Evolutionary conservation across 108 stramenopile genomes (phyloP).

Genomic region (Cyclostephanos tholiformis): DNA sequence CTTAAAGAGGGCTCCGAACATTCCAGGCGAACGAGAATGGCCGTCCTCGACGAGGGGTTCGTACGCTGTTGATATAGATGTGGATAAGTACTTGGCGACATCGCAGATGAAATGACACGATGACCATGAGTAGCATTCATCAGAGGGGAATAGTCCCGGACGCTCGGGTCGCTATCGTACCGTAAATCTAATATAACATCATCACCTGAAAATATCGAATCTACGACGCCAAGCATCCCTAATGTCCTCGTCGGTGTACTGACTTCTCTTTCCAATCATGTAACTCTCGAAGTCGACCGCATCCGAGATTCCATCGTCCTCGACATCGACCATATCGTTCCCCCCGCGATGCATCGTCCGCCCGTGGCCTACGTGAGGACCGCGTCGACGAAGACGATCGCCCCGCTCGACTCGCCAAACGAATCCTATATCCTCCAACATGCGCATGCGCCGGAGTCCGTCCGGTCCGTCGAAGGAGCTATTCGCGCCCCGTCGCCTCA

Average conservation of each 20-base stretch:
- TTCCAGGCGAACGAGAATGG: no score
- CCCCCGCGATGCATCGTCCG: background rate
- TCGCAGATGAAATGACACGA: no score
- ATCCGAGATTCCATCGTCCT: background rate
- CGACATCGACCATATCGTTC: background rate
- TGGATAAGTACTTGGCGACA: no score
- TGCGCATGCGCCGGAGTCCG: background rate
- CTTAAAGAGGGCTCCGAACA: no score
- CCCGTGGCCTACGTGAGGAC: background rate
- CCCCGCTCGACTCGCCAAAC: slow-evolving; percentile 27
- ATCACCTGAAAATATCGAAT: slow-evolving; percentile 15
- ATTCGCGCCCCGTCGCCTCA: slow-evolving; percentile 36
- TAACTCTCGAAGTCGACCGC: slow-evolving; percentile 10
- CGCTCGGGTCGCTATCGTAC: no score
- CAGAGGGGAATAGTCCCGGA: no score
- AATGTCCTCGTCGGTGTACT: slow-evolving; percentile 20
- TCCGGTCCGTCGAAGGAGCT: slow-evolving; percentile 11
- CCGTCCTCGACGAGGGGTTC: no score
- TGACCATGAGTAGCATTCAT: no score
- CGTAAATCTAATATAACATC: no score
- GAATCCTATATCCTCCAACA: slow-evolving; percentile 34
- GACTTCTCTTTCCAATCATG: slow-evolving; percentile 10
- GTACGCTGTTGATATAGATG: no score
- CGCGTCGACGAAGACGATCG: slow-evolving; percentile 4
- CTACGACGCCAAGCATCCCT: slow-evolving; percentile 27